A percentile compares a stretch with the other conserved stretches of the same genome.
These are phyloP conservation scores for Mycena rebaudengoi DNA, from an alignment of 768 basidiomycete species.

Conservation along the genomic window DNA sequence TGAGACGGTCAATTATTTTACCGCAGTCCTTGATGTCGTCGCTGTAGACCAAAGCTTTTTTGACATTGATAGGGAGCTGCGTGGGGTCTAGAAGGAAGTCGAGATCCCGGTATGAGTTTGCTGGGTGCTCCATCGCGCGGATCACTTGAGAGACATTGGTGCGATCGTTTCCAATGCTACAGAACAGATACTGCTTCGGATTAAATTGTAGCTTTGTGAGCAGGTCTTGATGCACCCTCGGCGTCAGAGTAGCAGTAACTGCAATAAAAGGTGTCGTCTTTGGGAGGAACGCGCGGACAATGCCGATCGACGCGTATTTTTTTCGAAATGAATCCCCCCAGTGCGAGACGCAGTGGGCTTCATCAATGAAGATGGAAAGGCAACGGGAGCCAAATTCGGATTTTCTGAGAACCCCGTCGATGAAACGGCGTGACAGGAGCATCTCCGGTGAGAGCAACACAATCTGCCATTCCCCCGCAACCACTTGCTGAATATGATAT, in stretches of 20 bases:
- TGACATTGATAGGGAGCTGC: too few relatives aligned
- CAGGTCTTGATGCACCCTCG: conserved; percentile 35
- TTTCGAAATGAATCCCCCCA: conserved; percentile 47
- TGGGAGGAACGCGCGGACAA: conserved; percentile 39
- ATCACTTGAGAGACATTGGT: conserved; percentile 44
- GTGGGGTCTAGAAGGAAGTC: too few relatives aligned
- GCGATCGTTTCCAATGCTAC: conserved; percentile 43
- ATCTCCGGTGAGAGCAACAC: conserved; percentile 1
- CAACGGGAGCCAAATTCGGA: neutral
- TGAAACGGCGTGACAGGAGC: conserved; percentile 2
- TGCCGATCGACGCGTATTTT: conserved; percentile 36
- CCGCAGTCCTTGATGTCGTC: conserved; percentile 31
- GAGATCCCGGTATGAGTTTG: conserved; percentile 41
- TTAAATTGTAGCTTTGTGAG: conserved; percentile 37
- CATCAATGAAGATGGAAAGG: conserved; percentile 25
- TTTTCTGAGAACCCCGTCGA: neutral
- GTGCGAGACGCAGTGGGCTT: conserved; percentile 46
- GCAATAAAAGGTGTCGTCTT: conserved; percentile 38
- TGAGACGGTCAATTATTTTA: conserved; percentile 37
- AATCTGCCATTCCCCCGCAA: conserved; percentile 7
- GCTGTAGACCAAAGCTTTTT: neutral
- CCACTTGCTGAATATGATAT: too few relatives aligned
- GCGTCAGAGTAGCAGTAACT: conserved; percentile 43
- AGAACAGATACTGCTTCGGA: conserved; percentile 16
- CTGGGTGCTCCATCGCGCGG: conserved; percentile 41